Evolutionary conservation across 768 basidiomycete species (phyloP).

Genomic region (Obba rivulosa): DNA sequence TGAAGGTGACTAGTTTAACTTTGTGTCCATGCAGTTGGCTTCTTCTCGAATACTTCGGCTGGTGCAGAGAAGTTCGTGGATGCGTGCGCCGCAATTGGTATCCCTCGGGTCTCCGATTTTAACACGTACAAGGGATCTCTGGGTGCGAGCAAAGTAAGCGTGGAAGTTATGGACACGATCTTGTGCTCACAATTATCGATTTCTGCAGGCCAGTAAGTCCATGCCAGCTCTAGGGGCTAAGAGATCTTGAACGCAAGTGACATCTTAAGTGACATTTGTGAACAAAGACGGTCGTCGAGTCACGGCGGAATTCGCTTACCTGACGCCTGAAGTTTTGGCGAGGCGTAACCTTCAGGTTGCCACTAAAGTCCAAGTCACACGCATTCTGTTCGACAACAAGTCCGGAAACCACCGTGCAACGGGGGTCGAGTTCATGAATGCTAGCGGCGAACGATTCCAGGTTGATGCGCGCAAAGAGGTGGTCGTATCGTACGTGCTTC

Average conservation of each 20-base stretch:
- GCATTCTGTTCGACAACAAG: slow-evolving; percentile 45
- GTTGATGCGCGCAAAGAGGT: slow-evolving; percentile 54
- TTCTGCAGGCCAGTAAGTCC: slow-evolving; percentile 24
- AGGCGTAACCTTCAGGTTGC: slow-evolving; percentile 63
- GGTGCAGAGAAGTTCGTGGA: slow-evolving; percentile 49
- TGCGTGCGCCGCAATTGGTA: slow-evolving; percentile 44
- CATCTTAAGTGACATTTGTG: slow-evolving; percentile 59
- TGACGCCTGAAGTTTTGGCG: slow-evolving; percentile 56
- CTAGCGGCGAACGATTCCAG: slow-evolving; percentile 34
- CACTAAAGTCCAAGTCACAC: slow-evolving; percentile 50
- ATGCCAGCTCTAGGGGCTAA: neutral
- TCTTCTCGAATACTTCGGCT: slow-evolving; percentile 41
- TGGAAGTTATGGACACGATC: neutral
- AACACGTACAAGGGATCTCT: slow-evolving; percentile 51
- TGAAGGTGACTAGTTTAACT: neutral
- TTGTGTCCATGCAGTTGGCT: slow-evolving; percentile 37
- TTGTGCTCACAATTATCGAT: neutral
- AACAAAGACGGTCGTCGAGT: slow-evolving; percentile 47
- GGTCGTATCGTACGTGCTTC: slow-evolving; percentile 47
- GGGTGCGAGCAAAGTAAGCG: slow-evolving; percentile 55
- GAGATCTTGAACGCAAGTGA: neutral
- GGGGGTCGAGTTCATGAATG: slow-evolving; percentile 55
- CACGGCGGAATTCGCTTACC: slow-evolving; percentile 61
- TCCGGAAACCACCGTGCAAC: slow-evolving; percentile 39
- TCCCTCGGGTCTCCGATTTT: slow-evolving; percentile 51